Base-by-base conservation (phyloP, 768 basidiomycete species). In the Epithele typhae region DNA sequence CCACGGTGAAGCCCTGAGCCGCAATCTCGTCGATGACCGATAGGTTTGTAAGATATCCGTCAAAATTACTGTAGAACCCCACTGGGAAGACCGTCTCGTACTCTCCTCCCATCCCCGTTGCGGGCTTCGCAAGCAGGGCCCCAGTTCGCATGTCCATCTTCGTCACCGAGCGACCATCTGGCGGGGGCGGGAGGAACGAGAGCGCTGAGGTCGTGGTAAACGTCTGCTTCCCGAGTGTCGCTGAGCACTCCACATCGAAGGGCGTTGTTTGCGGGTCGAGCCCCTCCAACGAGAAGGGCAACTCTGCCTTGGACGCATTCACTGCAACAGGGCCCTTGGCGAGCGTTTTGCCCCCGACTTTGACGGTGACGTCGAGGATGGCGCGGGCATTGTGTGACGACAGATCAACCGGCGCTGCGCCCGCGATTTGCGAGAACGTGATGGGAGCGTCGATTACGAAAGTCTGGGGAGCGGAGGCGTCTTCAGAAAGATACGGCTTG, bases 31-130 rank as follows among this genome's bases (percentile, higher is more conserved):
- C 66, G 35, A 85, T 68, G 5, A 74, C 60, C 1, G 79, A 59
- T 36, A 77, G 56, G 58, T 88, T 79, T 6, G 65, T 58, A 14
- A 87, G 65, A 48, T 79, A 81, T 14, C 62, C 60, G 33, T 73
- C 76, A 38, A 84, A 82, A 5, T 71, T 62, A 0, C 86, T 79
- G 54, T 87, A 90, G 62, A 85, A 91, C 0, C 87, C 87, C 37
- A 87, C 75, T 0, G 89, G 86, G 46, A 90, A 61, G 11, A 82
- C 62, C 0, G 74, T 64, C 49, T 69, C 57, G 49, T 63, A 66
- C 2, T 37, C 23, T 7, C 53, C 61, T 0, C 39, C 48, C 9
- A 40, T 45, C 5, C 55, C 54, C 7, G 45, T 59, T 1, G 56
- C 55, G 46, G 64, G 66, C 41, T 70, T 71, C 4, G 64, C 65